Evolutionary conservation across 306 rosid species (phyloP), one percentile per base, ranked within the genome.

Genomic region (Trifolium dubium): DNA sequence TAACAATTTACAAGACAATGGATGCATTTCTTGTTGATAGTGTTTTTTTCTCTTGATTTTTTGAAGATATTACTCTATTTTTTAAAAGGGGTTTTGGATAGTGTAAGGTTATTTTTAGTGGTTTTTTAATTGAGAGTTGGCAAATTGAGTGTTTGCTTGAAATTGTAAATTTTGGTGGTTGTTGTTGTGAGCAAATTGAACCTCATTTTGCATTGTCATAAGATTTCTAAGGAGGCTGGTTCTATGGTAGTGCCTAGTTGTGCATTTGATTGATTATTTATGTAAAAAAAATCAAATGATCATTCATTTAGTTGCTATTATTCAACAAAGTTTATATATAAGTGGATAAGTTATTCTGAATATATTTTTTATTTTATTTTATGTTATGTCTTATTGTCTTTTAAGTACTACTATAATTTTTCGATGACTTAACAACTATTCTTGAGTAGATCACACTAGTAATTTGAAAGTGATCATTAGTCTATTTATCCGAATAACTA

Each of bases 121-220:
- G 39, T 61, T 78, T 40, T 62, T 65, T 10, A 39, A 35, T 30
- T 14, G 46, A 77, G 34, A 13, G 47, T 64, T 74, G 31, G 50
- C 58, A 54, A 68, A 56, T 69, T 79, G 54, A 35, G 77, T 61
- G 54, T 39, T 68, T 76, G 77, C 70, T 67, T 75, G 82, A 66
- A 81, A 72, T 59, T 67, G 73, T 76, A 79, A 40, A 66, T 70
- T 67, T 35, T 67, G 51, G 53, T 62, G 61, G 32, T 67, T 69
- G 55, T 64, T 15, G 17, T 44, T 74, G 55, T 13, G 50, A 49
- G 66, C 47, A 77, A 60, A 17, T 14, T 3, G 19, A 40, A 66
- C 67, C 61, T 64, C 70, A 3, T 47, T 65, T 56, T n/a, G 62
- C 18, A 2, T n/a, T 67, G 19, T 14, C 71, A 4, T 46, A 10